Evolutionary conservation across 1,284 basidiomycete genomes (phyloP), one percentile per base, ranked within the genome.

Genomic region (Ceratobasidium sp.): DNA sequence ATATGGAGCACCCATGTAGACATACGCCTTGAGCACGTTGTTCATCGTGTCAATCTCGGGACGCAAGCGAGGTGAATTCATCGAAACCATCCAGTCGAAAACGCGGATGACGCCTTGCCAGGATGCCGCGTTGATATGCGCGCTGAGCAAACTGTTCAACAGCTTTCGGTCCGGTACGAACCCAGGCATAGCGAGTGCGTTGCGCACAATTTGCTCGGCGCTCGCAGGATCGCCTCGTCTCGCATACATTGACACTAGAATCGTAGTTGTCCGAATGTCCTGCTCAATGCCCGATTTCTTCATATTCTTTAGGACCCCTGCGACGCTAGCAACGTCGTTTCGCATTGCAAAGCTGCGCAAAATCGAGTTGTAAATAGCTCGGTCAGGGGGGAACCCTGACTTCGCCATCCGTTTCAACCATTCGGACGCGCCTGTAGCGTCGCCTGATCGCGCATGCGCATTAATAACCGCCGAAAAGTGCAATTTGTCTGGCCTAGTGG

Each of bases 11-110:
- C 91, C 92, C 64, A 94, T 87, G 52, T 91, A 83, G 59, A 98
- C 88, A 78, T 95, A 92, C 0, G 94, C 93, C 82, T 95, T 95
- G 77, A 98, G 83, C 28, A 98, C 85, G 21, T 89, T 90, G 79
- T 95, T 95, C 80, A 89, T 89, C 41, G 91, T 77, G n/a, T 76
- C 74, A 66, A 78, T 77, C 61, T 79, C 78, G 44, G 78, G 77
- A 6, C 74, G 72, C 11, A 78, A 35, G 38, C 76, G 76, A 23
- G 77, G 70, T 28, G 61, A 72, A 26, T 59, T 44, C 61, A 72
- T 63, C 63, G 69, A 62, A 54, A 58, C 63, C 66, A 67, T 61
- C 63, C 69, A 94, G 75, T 92, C 88, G 77, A 93, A 95, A 28
- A 88, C 83, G 38, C 87, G 85, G 76, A 94, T 85, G 52, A 91